phyloP scores from a whole-genome alignment of 2,329 filamentous ascomycete genomes.

The Periconia digitata region DNA sequence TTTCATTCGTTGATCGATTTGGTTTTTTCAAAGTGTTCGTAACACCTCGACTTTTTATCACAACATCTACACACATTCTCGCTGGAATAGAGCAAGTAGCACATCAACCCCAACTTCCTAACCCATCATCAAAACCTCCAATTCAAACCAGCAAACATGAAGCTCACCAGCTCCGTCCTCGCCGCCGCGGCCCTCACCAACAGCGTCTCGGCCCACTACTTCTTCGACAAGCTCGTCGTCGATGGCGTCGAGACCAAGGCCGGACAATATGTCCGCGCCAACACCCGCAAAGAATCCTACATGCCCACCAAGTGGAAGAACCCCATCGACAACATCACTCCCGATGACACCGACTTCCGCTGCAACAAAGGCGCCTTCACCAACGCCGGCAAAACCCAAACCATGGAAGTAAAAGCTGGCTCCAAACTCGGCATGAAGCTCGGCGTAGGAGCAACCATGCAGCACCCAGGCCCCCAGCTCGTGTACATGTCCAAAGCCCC shows the following conservation, averaged over 20 bases:
- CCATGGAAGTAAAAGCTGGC: conserved; percentile 18
- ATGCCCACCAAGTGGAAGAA: conserved; percentile 28
- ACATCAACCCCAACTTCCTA: background rate
- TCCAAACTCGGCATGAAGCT: conserved; percentile 20
- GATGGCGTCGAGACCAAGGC: conserved; percentile 19
- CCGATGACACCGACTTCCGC: conserved; percentile 24
- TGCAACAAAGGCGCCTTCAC: conserved; percentile 29
- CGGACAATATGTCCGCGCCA: conserved; percentile 27
- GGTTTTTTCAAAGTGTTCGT: background rate
- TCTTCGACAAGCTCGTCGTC: conserved; percentile 22
- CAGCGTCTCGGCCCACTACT: conserved; percentile 26
- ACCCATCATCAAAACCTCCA: background rate
- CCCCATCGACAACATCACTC: conserved; percentile 21
- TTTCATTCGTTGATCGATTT: background rate
- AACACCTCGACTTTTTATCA: background rate
- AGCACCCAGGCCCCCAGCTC: conserved; percentile 14
- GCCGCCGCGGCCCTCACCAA: conserved; percentile 15
- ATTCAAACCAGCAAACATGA: conserved; percentile 11
- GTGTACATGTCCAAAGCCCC: conserved; percentile 26
- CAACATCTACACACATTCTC: background rate
- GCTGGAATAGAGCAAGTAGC: no score
- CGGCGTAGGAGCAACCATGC: conserved; percentile 9
- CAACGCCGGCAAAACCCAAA: conserved; percentile 11
- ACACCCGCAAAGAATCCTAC: conserved; percentile 21
- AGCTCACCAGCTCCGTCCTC: conserved; percentile 18